Evolutionary conservation across 768 basidiomycete species (phyloP), one percentile per base, ranked within the genome.

Genomic region (Serendipita sp.): DNA sequence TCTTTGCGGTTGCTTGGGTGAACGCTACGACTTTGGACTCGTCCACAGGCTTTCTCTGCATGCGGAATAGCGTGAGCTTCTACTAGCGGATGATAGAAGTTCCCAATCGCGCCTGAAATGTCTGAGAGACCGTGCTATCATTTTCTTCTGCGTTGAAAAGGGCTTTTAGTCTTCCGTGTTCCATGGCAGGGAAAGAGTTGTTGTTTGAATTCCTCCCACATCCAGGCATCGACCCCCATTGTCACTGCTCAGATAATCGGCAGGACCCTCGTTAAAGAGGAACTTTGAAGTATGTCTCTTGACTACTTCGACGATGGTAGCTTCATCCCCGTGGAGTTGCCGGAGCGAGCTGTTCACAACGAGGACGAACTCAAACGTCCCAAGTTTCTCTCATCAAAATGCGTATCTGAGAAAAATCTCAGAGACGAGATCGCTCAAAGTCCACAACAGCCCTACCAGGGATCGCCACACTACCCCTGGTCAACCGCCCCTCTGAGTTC

Each of bases 1-100:
- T 97, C 64, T 85, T 83, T 61, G 85, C 82, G 41, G 81, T 88
- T 24, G 53, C 53, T 58, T 58, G 53, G 3, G 53, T 58, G 53
- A 58, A 58, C 33, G 53, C 53, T 34, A 58, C 53, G 11, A 58
- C 26, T 33, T 58, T 58, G 9, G 53, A 58, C n/a, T 58, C 24
- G 33, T 58, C 53, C 17, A 58, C 53, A n/a, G 33, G 53, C 53
- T 58, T 58, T 58, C 33, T 58, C 53, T 58, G 53, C 33, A 58
- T 58, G 53, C 24, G 11, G 30, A 26, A 34, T 31, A n/a, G 45
- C n/a, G 26, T 48, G 45, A 48, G 45, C 45, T 48, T 48, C 26
- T 20, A 20, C 45, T 9, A 48, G 45, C 7, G n/a, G 45, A 20
- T 48, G 20, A 48, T n/a, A 48, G 45, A n/a, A 48, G 45, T 20